Evolutionary conservation across 75 land plant species (phyloP), one percentile per base, ranked within the genome.

Genomic region (Pinus tabuliformis): DNA sequence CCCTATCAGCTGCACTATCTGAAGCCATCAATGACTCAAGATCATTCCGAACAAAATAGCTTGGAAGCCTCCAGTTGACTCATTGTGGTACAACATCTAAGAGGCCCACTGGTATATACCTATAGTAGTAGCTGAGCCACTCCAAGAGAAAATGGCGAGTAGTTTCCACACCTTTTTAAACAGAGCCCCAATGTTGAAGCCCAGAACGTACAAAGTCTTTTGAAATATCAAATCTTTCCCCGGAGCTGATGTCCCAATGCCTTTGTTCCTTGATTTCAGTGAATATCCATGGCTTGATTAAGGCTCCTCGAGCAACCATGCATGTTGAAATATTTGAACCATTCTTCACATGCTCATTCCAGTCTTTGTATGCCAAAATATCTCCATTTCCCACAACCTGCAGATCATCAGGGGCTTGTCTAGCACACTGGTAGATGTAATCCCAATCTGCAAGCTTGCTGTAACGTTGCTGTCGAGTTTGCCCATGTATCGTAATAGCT

Each of bases 1-100:
- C 99, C 99, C 99, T 95, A 68, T 97, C 99, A 60, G 99, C 99
- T 77, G 98, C 99, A 80, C 92, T 91, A 61, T 97, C 99, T 63
- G 99, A 97, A 37, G 91, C 93, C 98, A 97, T 91, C 1, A 97
- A 80, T 14, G 99, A 95, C 78, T 97, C 99, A 66, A 97, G 90
- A 66, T 97, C 99, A 78, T 97, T 84, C 28, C 99, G 88, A 11
- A 98, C 98, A 73, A 57, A 85, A 78, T 92, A 97, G 64, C 87
- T 79, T 16, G 99, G 99, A 30, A 95, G 96, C 56, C 99, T 80
- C 99, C 99, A 97, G 76, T 97, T 97, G 17, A 97, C 78, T 30
- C 78, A 70, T 33, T 91, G 98, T 7, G 99, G 99, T 21, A 97
- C 75, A n/a, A 95, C 88, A 77, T 97, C 99, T 57, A 97, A 54